Base-by-base conservation (phyloP, 1,284 basidiomycete species). In the Ustilago crameri region DNA sequence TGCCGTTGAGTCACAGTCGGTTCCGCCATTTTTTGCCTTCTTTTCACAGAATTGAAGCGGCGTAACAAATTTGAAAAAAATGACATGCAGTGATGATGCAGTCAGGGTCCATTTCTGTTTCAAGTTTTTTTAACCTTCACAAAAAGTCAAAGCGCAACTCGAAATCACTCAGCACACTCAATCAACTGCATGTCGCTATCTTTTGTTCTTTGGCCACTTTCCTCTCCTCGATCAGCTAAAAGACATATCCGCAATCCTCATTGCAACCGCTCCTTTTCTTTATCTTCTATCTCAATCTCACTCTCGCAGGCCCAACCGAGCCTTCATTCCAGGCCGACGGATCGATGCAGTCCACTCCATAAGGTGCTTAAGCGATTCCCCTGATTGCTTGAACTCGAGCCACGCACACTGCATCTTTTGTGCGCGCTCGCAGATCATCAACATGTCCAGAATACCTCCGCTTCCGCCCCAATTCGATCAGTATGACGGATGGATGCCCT, bases 401-500 rank as follows among this genome's bases (percentile, higher is more conserved):
- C n/a, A n/a, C n/a, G n/a, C n/a, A n/a, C n/a, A n/a, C n/a, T n/a
- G n/a, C n/a, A n/a, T 30, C 30, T 30, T 30, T 30, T 30, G 30
- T n/a, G n/a, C n/a, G n/a, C n/a, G n/a, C 32, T 15, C 7, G n/a
- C 3, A 41, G 2, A 2, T 18, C 22, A 17, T 18, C 20, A 57
- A 10, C 3, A 68, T 68, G 65, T 48, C 53, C 44, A 65, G 24
- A 15, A 51, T 71, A 3, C 68, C 68, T 42, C 47, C 68, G 14
- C 54, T 71, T 5, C 68, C 68, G 23, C 34, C n/a, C 8, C 35
- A 50, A 30, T 54, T 71, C 27, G 68, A 71, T 42, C 10, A n/a
- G 24, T 71, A 71, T 26, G 38, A 63, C 27, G 68, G 68, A 1
- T 71, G 68, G 68, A 15, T 22, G 26, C 62, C 62, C 14, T 44